phyloP scores from a whole-genome alignment of 2,329 filamentous ascomycete genomes.

The Cladosporium sp. region DNA sequence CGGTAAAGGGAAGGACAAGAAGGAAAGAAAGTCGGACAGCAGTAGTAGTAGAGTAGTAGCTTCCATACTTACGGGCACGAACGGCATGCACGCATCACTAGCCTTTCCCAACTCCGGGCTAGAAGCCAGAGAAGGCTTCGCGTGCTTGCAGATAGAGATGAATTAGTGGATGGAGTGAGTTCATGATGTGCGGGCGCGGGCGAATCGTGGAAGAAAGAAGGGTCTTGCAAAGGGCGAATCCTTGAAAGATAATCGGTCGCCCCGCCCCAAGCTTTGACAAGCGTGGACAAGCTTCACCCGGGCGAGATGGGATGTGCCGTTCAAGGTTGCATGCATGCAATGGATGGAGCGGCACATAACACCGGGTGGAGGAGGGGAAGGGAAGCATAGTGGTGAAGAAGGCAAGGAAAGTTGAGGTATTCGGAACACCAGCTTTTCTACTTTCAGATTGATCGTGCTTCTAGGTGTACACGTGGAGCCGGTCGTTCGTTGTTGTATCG shows the following conservation, averaged over 20 bases:
- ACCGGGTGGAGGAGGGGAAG: neutral
- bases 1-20: neutral
- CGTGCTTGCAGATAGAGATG: neutral
- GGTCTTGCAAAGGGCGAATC: neutral
- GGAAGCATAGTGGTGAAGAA: neutral
- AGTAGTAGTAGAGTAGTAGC: neutral
- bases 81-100: neutral
- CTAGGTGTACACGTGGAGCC: neutral
- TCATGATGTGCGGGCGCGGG: constrained; percentile 6
- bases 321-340: neutral
- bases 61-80: neutral
- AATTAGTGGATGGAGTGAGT: constrained; percentile 7
- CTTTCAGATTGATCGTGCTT: neutral
- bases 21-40: neutral
- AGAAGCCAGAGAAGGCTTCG: neutral
- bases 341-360: constrained; percentile 1
- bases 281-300: constrained; percentile 8
- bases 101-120: neutral
- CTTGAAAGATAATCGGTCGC: neutral
- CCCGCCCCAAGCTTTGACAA: constrained; percentile 2
- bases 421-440: neutral
- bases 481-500: neutral
- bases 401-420: neutral
- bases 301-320: constrained; percentile 1
- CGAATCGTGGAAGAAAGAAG: neutral